These are phyloP conservation scores for Curvularia verruculosa DNA, from an alignment of 2,329 filamentous ascomycete genomes.

Conservation along the genomic window DNA sequence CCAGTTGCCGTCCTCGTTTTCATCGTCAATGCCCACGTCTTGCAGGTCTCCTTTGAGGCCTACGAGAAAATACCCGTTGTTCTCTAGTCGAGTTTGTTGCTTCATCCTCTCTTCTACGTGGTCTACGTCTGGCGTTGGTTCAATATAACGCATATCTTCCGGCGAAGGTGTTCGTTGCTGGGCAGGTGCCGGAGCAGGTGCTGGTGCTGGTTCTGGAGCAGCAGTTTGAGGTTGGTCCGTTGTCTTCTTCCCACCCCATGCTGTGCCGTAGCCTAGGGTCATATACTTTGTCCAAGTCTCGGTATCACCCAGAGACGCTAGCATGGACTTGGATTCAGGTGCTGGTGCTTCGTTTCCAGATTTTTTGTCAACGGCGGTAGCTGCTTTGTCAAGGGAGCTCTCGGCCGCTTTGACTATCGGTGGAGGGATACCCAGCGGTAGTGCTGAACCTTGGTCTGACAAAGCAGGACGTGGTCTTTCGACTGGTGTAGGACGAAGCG, in stretches of 20 bases:
- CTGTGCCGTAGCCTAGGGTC: conserved; percentile 55
- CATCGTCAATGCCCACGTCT: conserved; percentile 56
- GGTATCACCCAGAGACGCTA: conserved; percentile 51
- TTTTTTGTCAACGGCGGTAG: conserved; percentile 41
- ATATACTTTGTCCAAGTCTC: conserved; percentile 59
- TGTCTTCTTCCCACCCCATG: conserved; percentile 44
- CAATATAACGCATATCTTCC: conserved; percentile 44
- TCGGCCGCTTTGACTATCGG: conserved; percentile 56
- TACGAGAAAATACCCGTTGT: conserved; percentile 67
- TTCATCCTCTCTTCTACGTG: conserved; percentile 68
- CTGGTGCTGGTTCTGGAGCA: not conserved
- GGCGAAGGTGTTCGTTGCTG: conserved; percentile 22
- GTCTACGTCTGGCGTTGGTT: conserved; percentile 50
- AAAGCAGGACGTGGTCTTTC: conserved; percentile 7
- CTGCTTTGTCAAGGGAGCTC: conserved; percentile 52
- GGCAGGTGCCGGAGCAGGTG: not conserved
- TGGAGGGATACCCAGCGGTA: conserved; percentile 52
- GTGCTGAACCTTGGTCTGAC: conserved; percentile 10
- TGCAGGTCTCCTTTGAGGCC: conserved; percentile 71
- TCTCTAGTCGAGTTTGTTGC: conserved; percentile 51
- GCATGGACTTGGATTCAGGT: conserved; percentile 30
- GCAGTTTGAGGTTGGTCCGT: conserved; percentile 1
- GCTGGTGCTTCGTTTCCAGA: conserved; percentile 22
- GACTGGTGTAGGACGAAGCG: conserved; percentile 8
- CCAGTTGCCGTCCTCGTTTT: conserved; percentile 43